These are phyloP conservation scores for Dissoconium aciculare DNA, from an alignment of 2,329 filamentous ascomycete genomes.

Conservation along the genomic window DNA sequence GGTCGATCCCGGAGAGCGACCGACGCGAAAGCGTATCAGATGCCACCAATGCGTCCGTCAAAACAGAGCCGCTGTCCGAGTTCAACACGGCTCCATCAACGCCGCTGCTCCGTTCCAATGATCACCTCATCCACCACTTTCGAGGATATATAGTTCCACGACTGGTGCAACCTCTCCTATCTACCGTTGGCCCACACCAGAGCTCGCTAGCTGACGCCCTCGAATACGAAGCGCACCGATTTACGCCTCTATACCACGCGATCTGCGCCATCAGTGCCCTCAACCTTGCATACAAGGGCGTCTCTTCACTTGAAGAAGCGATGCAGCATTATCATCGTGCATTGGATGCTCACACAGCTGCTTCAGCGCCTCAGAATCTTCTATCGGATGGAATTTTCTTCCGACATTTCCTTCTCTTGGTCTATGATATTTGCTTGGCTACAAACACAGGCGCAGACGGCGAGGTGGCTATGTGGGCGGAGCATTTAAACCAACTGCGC, in stretches of 20 bases:
- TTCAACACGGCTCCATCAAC: conserved; percentile 6
- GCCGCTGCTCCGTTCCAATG: conserved; percentile 9
- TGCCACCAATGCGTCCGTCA: background rate
- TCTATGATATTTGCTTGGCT: conserved; percentile 37
- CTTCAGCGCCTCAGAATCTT: conserved; percentile 37
- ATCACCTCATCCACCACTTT: conserved; percentile 15
- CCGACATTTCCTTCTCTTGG: conserved; percentile 41
- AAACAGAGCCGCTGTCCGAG: background rate
- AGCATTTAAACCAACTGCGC: conserved; percentile 38
- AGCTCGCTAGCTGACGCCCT: conserved; percentile 15
- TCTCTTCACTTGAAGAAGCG: conserved; percentile 32
- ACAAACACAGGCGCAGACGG: conserved; percentile 17
- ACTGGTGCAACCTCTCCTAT: conserved; percentile 12
- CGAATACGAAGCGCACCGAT: conserved; percentile 30
- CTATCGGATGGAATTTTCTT: conserved; percentile 42
- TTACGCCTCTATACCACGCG: conserved; percentile 41
- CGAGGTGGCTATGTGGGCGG: conserved; percentile 38
- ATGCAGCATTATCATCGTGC: conserved; percentile 42
- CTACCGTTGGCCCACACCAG: conserved; percentile 5
- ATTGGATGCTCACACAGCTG: conserved; percentile 27
- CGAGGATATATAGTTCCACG: conserved; percentile 16
- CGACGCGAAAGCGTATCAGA: background rate
- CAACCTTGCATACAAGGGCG: conserved; percentile 34
- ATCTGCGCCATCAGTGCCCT: conserved; percentile 44
- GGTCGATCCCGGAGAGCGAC: conserved; percentile 2